A percentile compares a stretch with the other conserved stretches of the same genome.
phyloP scores from a whole-genome alignment of 208 protist genomes.

The Herpetomonas muscarum region DNA sequence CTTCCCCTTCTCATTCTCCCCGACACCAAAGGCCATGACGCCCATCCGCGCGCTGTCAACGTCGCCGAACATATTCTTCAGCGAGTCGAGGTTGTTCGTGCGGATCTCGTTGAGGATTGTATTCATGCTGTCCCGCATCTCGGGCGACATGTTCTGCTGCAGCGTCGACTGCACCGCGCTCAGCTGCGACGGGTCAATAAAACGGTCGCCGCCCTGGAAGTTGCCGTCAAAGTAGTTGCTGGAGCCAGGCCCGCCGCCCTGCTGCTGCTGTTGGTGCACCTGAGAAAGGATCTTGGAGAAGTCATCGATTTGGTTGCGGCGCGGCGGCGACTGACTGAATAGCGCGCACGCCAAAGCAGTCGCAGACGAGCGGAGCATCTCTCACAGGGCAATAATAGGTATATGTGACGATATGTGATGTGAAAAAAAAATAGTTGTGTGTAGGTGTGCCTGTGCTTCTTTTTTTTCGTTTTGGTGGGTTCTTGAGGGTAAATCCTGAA shows the following conservation, averaged over 20 bases:
- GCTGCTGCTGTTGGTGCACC: neutral
- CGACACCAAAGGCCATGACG: constrained; percentile 89
- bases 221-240: constrained; percentile 70
- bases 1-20: constrained; percentile 88
- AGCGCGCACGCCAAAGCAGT: too few relatives aligned
- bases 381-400: too few relatives aligned
- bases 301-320: constrained; percentile 6
- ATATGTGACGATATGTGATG: too few relatives aligned
- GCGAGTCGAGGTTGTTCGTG: constrained; percentile 1
- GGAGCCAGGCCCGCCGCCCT: constrained; percentile 3
- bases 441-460: too few relatives aligned
- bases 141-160: constrained; percentile 61
- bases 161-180: constrained; percentile 70
- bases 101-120: neutral
- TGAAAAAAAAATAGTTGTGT: too few relatives aligned
- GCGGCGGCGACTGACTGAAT: neutral
- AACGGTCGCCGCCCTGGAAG: constrained; percentile 48
- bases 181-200: constrained; percentile 56
- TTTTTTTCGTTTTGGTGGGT: too few relatives aligned
- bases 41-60: constrained; percentile 72
- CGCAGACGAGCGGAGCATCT: too few relatives aligned
- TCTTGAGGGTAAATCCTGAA: too few relatives aligned
- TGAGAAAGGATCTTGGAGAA: constrained; percentile 13
- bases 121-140: constrained; percentile 81
- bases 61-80: constrained; percentile 5